Evolutionary conservation across 345 rosid species (phyloP), one percentile per base, ranked within the genome.

Genomic region (Fremontodendron californicum): DNA sequence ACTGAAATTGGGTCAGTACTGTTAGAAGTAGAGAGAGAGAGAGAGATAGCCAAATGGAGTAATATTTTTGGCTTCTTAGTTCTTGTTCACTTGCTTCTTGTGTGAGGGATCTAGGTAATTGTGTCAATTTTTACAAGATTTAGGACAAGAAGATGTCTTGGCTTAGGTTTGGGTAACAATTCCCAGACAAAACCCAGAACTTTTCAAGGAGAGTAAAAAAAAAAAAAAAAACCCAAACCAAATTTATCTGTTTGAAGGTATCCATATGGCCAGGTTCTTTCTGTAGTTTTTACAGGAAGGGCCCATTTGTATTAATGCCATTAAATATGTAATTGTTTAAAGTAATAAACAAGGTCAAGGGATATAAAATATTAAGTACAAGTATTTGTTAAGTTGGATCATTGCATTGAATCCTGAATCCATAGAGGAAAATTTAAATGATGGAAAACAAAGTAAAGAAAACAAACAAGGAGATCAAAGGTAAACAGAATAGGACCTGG

Each of bases 391-490:
- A 71, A 71, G 1, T 31, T 31, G 68, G 64, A 27, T 27, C 9
- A 40, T 57, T 60, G 77, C 23, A 61, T 35, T 13, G 48, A 74
- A 78, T 54, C 45, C 57, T 13, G 48, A 74, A 78, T 54, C 45
- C 57, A 74, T 27, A 51, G 61, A 70, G 61, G 52, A 29, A 16
- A 19, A 18, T 49, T 71, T n/a, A 62, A 70, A 74, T 8, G 6
- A 16, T 62, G 15, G 52, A 52, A 73, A 72, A 65, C 46, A 19
- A 64, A 31, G 75, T 31, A 66, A 58, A 67, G 51, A 76, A 77
- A 86, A 35, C 82, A 72, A 75, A 84, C 84, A 84, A 77, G 78
- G 2, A 66, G 85, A 61, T 72, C 71, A 74, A 76, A 79, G 77
- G 84, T 81, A 51, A 81, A 74, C 84, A 84, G 82, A 87, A 84